Evolutionary conservation across 306 rosid species (phyloP).

Genomic region (Prunus armeniaca): DNA sequence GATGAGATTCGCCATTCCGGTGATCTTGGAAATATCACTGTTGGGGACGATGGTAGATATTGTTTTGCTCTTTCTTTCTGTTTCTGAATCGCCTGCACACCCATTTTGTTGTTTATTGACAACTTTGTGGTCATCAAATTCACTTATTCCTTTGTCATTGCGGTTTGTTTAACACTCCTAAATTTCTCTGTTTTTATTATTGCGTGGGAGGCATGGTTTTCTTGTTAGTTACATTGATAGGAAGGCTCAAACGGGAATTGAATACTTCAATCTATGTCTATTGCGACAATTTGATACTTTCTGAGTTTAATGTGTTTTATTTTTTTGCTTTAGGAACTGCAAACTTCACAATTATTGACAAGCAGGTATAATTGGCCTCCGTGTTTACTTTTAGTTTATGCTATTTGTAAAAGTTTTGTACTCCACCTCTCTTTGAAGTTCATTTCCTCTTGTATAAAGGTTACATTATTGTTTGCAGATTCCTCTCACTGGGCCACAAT

Average conservation of each 20-base stretch:
- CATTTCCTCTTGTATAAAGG: constrained; percentile 12
- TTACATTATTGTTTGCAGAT: constrained; percentile 47
- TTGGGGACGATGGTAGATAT: constrained; percentile 71
- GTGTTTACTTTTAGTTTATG: neutral
- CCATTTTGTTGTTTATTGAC: neutral
- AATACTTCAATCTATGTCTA: neutral
- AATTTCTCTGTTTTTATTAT: neutral
- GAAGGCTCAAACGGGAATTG: neutral
- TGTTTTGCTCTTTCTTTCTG: neutral
- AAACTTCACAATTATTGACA: constrained; percentile 63
- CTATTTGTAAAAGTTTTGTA: neutral
- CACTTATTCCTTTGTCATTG: neutral
- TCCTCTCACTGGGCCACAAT: constrained; percentile 80
- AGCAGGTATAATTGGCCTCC: constrained; percentile 45
- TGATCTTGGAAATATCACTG: constrained; percentile 87
- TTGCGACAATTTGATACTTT: neutral
- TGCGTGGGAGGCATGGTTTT: neutral
- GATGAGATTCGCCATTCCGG: constrained; percentile 91
- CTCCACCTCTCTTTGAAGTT: neutral
- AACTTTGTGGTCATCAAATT: constrained; percentile 7
- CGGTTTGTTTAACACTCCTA: neutral
- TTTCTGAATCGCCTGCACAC: neutral
- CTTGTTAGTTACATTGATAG: neutral
- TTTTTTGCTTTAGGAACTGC: constrained; percentile 61
- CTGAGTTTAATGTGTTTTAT: constrained; percentile 20